phyloP scores from a whole-genome alignment of 2,329 filamentous ascomycete species.

The Aureobasidium uvarum region DNA sequence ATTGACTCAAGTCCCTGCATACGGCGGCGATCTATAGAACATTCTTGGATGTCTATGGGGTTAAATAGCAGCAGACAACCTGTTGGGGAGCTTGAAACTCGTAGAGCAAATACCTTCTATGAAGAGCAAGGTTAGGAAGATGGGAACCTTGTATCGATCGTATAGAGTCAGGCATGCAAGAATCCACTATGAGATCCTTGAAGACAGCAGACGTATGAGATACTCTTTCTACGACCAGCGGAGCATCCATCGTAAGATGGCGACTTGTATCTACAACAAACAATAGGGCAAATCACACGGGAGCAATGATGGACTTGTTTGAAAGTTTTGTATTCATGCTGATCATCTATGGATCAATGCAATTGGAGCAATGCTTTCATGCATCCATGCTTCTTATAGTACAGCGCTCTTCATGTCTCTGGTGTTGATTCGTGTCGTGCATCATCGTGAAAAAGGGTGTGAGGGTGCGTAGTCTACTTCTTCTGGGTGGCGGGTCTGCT shows the following conservation, averaged over 20 bases:
- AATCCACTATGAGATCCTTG: no score
- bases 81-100: no score
- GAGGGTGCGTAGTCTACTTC: slow-evolving; percentile 29
- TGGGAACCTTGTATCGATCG: no score
- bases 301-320: not conserved
- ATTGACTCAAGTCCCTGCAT: not conserved
- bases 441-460: slow-evolving; percentile 8
- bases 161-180: no score
- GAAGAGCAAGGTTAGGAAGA: no score
- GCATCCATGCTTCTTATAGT: not conserved
- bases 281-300: not conserved
- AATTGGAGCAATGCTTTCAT: not conserved
- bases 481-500: slow-evolving; percentile 38
- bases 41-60: not conserved
- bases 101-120: no score
- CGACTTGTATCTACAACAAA: not conserved
- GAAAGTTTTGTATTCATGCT: not conserved
- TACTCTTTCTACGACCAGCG: no score
- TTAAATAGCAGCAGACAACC: no score
- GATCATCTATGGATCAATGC: not conserved
- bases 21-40: not conserved
- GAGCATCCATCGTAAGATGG: not conserved
- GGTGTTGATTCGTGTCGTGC: slow-evolving; percentile 13
- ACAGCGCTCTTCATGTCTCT: slow-evolving; percentile 9
- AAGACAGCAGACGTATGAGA: no score